phyloP scores from a whole-genome alignment of 768 basidiomycete species.

The Lyophyllum semitale region DNA sequence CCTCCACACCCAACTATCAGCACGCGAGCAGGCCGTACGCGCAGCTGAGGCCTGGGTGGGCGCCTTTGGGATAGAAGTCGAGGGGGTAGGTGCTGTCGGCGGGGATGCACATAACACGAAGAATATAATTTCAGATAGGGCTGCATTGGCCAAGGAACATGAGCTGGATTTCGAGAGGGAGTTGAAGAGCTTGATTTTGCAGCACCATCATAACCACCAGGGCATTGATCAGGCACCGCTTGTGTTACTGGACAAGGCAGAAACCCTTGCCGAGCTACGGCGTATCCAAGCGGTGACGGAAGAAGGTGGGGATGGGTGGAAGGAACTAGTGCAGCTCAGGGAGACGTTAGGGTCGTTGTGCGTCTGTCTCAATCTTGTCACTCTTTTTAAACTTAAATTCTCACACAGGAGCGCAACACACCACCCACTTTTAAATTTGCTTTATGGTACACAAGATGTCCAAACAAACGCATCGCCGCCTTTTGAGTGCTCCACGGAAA shows the following conservation, averaged over 20 bases:
- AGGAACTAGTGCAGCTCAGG: not conserved
- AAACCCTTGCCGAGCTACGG: conserved; percentile 22
- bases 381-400: not conserved
- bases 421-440: not conserved
- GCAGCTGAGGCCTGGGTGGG: conserved; percentile 34
- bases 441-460: not conserved
- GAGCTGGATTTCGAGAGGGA: conserved; percentile 17
- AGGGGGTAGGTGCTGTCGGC: conserved; percentile 19
- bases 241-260: conserved; percentile 22
- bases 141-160: not conserved
- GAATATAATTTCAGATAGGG: not conserved
- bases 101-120: not conserved
- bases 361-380: not conserved
- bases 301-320: not conserved
- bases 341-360: conserved; percentile 4
- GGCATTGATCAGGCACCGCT: conserved; percentile 11
- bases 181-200: conserved; percentile 3
- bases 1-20: conserved; percentile 22
- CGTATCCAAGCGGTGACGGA: not conserved
- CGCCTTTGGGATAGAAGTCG: conserved; percentile 35
- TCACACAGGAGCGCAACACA: not conserved
- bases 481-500: not conserved
- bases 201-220: not conserved
- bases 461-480: conserved; percentile 10
- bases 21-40: conserved; percentile 13